Percentiles rank a stretch among this genome's conserved stretches.
These are phyloP conservation scores for Penicillium oxalicum DNA, from an alignment of 2,329 filamentous ascomycete species.

Conservation along the genomic window DNA sequence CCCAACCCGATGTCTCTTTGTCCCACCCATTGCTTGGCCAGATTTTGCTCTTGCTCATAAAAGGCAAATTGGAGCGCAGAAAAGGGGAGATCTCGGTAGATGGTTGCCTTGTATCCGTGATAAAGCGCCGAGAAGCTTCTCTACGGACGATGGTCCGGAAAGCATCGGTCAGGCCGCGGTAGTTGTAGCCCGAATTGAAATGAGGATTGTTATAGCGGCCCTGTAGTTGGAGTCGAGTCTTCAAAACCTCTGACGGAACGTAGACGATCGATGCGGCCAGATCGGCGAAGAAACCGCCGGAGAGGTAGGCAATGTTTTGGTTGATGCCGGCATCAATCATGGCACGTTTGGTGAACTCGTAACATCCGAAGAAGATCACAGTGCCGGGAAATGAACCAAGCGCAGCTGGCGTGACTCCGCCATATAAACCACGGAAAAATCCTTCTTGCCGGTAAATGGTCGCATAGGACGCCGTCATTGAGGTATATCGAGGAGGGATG, in stretches of 20 bases:
- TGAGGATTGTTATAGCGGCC: constrained; percentile 91
- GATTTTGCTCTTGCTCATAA: constrained; percentile 85
- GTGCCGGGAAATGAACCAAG: constrained; percentile 91
- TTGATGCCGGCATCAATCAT: constrained; percentile 81
- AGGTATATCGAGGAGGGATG: constrained; percentile 86
- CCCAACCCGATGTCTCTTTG: constrained; percentile 78
- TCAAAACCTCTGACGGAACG: constrained; percentile 94
- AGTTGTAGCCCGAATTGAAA: constrained; percentile 94
- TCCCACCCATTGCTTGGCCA: constrained; percentile 72
- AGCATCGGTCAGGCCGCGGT: constrained; percentile 77
- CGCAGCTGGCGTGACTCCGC: constrained; percentile 87
- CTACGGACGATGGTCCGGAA: constrained; percentile 73
- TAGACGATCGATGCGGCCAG: constrained; percentile 88
- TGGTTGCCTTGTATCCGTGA: constrained; percentile 93
- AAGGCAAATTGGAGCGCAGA: constrained; percentile 97
- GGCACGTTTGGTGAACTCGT: constrained; percentile 87
- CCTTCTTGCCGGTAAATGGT: constrained; percentile 94
- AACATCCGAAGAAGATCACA: constrained; percentile 90
- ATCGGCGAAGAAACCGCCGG: constrained; percentile 85
- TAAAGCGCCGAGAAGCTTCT: constrained; percentile 81
- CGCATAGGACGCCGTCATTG: constrained; percentile 81
- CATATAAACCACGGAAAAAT: constrained; percentile 76
- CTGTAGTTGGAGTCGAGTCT: constrained; percentile 93
- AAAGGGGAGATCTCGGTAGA: constrained; percentile 90
- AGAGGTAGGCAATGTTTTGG: constrained; percentile 77